phyloP scores from a whole-genome alignment of 805 yeast species.

The Millerozyma miso region DNA sequence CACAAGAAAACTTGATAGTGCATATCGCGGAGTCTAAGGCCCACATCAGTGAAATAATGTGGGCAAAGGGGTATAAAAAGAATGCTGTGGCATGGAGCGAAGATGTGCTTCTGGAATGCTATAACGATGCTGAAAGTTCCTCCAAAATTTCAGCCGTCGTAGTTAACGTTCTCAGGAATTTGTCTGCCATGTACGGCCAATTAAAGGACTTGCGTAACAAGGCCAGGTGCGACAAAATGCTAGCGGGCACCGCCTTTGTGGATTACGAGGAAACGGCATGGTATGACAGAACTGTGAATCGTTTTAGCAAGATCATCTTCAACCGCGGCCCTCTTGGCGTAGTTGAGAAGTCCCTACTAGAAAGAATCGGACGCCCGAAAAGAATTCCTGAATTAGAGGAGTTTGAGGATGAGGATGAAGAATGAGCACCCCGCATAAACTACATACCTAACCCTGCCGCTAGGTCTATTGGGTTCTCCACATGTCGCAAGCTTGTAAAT shows the following conservation, averaged over 20 bases:
- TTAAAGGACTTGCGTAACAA: constrained; percentile 19
- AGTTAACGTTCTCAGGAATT: constrained; percentile 25
- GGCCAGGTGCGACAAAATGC: constrained; percentile 25
- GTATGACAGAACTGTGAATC: constrained; percentile 30
- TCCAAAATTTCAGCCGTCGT: constrained; percentile 26
- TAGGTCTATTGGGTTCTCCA: background rate
- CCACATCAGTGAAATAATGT: constrained; percentile 38
- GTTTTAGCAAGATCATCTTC: constrained; percentile 37
- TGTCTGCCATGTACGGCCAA: constrained; percentile 28
- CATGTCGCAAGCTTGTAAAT: background rate
- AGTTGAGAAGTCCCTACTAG: constrained; percentile 34
- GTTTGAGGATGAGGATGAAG: constrained; percentile 39
- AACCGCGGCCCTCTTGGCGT: constrained; percentile 40
- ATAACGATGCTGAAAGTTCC: constrained; percentile 23
- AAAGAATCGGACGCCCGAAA: constrained; percentile 34
- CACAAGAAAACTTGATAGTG: constrained; percentile 22
- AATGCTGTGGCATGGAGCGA: constrained; percentile 41
- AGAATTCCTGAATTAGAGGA: constrained; percentile 36
- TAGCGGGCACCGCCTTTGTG: constrained; percentile 19
- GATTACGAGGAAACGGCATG: constrained; percentile 24
- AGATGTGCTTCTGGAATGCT: constrained; percentile 35
- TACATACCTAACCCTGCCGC: background rate
- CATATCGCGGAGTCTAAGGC: constrained; percentile 30
- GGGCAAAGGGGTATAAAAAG: constrained; percentile 36
- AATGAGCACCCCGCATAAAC: constrained; percentile 8